Evolutionary conservation across 257 asterid genomes (phyloP), one percentile per base, ranked within the genome.

Genomic region (Petunia secreta): DNA sequence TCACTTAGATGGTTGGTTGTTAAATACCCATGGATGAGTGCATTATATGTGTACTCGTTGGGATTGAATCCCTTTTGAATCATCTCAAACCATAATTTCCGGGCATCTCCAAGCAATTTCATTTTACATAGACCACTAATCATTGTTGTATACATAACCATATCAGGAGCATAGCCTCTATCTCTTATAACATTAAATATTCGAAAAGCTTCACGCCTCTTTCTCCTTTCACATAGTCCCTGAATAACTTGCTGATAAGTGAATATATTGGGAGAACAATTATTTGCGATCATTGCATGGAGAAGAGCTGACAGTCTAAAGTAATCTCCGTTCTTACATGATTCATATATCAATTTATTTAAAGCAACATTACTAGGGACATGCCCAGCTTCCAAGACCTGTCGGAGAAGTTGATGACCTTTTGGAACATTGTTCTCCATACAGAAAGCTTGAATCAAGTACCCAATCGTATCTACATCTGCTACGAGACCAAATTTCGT

Each of bases 1-100:
- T 94, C 94, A 43, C 80, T 82, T 43, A 83, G 57, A 81, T 76
- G 60, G 65, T 94, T 92, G 11, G 68, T 87, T 83, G 67, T 87
- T 66, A 80, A 88, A 68, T 89, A 86, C 52, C 97, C 97, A 68
- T 86, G 69, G 43, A 92, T 88, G 63, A 85, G 80, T 55, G 89
- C 85, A 59, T 86, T 88, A 78, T 94, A 94, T 3, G 94, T 83
- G 83, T 80, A 84, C 79, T 87, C 89, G 15, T 89, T 83, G 34
- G 95, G 97, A 81, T 78, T 8, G 2, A 91, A 78, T 54, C 92
- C 93, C 63, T 84, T 88, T 43, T 76, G 82, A 63, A 88, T 85
- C 98, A 94, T 94, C 86, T 92, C 95, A 80, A 79, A 82, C 97
- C 98, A 94, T 78, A 94, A 69, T 84, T 81, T 83, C 65, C 84